These are phyloP conservation scores for Lactarius evosmus DNA, from an alignment of 768 basidiomycete genomes.

Conservation along the genomic window DNA sequence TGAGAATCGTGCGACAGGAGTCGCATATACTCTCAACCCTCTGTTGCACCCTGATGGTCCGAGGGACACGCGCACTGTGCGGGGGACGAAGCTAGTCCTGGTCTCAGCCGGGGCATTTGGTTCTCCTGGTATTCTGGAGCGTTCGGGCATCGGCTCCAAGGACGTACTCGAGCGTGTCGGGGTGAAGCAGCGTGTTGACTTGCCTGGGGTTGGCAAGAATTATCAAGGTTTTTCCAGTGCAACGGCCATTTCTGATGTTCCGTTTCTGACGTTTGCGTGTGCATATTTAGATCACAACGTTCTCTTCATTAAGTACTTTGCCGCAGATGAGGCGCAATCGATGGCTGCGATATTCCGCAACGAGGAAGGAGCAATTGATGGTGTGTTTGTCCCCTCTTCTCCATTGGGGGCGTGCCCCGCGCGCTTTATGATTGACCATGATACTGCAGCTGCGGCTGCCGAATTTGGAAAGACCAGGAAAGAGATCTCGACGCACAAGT, in stretches of 20 bases:
- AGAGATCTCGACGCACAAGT: slow-evolving; percentile 54
- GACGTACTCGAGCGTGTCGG: slow-evolving; percentile 32
- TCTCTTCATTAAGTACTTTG: slow-evolving; percentile 22
- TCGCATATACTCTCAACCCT: background rate
- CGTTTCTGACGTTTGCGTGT: slow-evolving; percentile 3
- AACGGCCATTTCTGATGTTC: too few species aligned
- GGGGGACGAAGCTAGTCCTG: slow-evolving; percentile 38
- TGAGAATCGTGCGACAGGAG: slow-evolving; percentile 31
- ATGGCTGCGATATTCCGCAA: slow-evolving; percentile 26
- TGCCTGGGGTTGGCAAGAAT: slow-evolving; percentile 42
- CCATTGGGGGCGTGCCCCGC: background rate
- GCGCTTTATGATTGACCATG: background rate
- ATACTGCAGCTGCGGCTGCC: slow-evolving; percentile 33
- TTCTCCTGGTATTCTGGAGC: slow-evolving; percentile 40
- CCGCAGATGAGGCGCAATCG: slow-evolving; percentile 25
- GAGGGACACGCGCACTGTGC: slow-evolving; percentile 25
- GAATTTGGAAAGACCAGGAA: slow-evolving; percentile 41
- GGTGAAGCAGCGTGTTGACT: slow-evolving; percentile 35
- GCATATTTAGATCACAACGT: slow-evolving; percentile 19
- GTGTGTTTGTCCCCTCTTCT: slow-evolving; percentile 2
- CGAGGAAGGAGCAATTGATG: slow-evolving; percentile 21
- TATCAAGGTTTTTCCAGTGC: slow-evolving; percentile 34
- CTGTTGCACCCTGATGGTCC: background rate
- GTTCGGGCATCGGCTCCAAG: slow-evolving; percentile 41
- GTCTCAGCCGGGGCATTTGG: slow-evolving; percentile 39